Percentiles rank a stretch among this genome's conserved stretches.
Evolutionary conservation across 805 yeast species (phyloP).

Genomic region (Metschnikowia kunwiensis): DNA sequence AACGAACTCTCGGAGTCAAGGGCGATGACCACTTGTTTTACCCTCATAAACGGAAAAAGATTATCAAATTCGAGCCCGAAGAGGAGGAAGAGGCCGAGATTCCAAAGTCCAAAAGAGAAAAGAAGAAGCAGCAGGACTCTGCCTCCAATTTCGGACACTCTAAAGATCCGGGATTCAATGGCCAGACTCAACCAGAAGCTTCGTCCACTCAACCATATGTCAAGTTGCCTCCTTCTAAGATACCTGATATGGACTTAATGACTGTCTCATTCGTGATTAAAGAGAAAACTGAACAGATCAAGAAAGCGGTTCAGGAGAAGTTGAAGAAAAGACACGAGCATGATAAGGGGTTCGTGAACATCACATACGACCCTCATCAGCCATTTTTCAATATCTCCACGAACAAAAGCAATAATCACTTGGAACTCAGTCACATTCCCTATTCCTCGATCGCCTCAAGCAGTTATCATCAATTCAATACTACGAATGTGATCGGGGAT

Average conservation of each 20-base stretch:
- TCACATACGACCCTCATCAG: constrained; percentile 81
- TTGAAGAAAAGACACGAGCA: constrained; percentile 65
- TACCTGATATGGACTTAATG: constrained; percentile 87
- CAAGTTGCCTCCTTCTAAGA: constrained; percentile 81
- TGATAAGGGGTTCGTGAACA: constrained; percentile 77
- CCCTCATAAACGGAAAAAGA: constrained; percentile 69
- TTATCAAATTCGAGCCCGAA: constrained; percentile 33
- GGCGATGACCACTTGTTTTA: constrained; percentile 84
- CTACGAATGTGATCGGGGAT: constrained; percentile 51
- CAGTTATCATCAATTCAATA: constrained; percentile 61
- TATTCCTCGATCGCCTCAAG: constrained; percentile 74
- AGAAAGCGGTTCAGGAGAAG: constrained; percentile 82
- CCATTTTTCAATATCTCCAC: constrained; percentile 72
- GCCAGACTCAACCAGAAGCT: constrained; percentile 18
- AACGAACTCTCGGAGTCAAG: constrained; percentile 69
- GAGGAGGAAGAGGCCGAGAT: constrained; percentile 24
- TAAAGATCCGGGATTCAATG: constrained; percentile 16
- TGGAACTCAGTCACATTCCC: constrained; percentile 64
- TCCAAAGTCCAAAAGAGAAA: constrained; percentile 14
- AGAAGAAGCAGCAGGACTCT: constrained; percentile 16
- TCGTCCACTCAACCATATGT: constrained; percentile 71
- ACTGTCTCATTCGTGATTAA: constrained; percentile 73
- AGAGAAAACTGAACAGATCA: constrained; percentile 74
- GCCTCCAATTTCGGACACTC: constrained; percentile 14
- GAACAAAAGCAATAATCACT: constrained; percentile 43